Evolutionary conservation across 1,139 yeast species (phyloP), one percentile per base, ranked within the genome.

Genomic region (Scheffersomyces parashehatae): DNA sequence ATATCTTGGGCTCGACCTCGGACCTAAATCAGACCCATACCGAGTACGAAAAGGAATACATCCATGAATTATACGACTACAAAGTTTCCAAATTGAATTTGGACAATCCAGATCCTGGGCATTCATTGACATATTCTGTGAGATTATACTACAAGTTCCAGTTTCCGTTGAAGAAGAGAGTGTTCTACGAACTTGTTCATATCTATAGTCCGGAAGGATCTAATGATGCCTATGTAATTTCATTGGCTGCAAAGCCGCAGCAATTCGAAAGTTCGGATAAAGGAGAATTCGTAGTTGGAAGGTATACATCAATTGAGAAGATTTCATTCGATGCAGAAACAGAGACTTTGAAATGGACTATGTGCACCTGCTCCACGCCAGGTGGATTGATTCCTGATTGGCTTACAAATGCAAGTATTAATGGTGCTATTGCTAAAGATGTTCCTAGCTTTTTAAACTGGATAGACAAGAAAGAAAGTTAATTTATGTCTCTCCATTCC

Each of bases 361-460:
- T 85, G 88, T 78, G 81, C 13, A 79, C 82, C 11, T 68, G 80
- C 38, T 79, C 88, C 43, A 82, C 78, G 45, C 84, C 90, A 1
- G 81, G 85, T 24, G 95, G 95, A 0, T 66, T 60, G 44, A 72
- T 85, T 3, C 93, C 93, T 1, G 65, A 75, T 36, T 83, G 84
- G 81, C 44, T 85, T 16, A 85, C 83, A 45, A 77, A 79, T 48
- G 58, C 73, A 43, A 68, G 79, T 37, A 74, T 85, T 42, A 76
- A 82, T 2, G 70, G 73, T 14, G 83, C 82, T 10, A 78, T 85
- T 31, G 80, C 84, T 1, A 76, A 78, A 42, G 95, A 85, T 55
- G 89, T 85, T 1, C 88, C 89, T 0, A 69, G 74, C 37, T 82
- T 82, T 52, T 59, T 82, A 43, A 63, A 71, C 24, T 84, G 85